These are phyloP conservation scores for Alternaria hordeiaustralica DNA, from an alignment of 2,329 filamentous ascomycete genomes.

Conservation along the genomic window DNA sequence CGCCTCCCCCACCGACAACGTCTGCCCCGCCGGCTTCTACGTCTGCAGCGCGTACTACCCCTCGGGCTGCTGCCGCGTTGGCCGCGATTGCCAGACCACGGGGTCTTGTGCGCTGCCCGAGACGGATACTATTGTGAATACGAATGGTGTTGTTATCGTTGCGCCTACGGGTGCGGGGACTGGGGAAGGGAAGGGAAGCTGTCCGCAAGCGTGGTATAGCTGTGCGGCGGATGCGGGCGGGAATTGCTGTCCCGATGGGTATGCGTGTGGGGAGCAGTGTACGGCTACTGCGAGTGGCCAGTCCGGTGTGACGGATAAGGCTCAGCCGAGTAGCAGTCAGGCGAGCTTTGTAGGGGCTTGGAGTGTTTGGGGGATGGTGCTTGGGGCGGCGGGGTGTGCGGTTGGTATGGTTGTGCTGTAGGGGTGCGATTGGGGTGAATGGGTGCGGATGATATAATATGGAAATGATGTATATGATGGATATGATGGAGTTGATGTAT, in stretches of 20 bases:
- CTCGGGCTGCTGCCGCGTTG: constrained; percentile 88
- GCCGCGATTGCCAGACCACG: constrained; percentile 80
- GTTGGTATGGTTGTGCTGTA: constrained; percentile 51
- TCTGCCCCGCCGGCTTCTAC: constrained; percentile 91
- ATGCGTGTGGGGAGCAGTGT: constrained; percentile 44
- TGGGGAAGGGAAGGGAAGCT: constrained; percentile 52
- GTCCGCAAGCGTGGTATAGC: constrained; percentile 79
- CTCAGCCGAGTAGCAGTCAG: constrained; percentile 41
- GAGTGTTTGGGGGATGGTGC: constrained; percentile 38
- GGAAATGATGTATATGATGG: background rate
- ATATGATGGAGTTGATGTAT: background rate
- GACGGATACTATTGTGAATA: constrained; percentile 65
- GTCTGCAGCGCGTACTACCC: constrained; percentile 81
- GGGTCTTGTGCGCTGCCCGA: constrained; percentile 68
- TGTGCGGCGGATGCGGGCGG: constrained; percentile 72
- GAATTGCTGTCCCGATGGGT: constrained; percentile 79
- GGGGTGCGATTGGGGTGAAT: no score
- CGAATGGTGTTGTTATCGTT: constrained; percentile 73
- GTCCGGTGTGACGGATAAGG: constrained; percentile 43
- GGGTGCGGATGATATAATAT: background rate
- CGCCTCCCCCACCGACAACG: constrained; percentile 67
- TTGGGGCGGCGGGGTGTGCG: constrained; percentile 39
- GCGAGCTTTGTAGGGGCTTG: constrained; percentile 35
- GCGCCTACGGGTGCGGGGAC: constrained; percentile 59
- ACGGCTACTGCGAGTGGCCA: constrained; percentile 41